Conservation (phyloP, 1,139 yeast species). For the Saccharomyces hybrid region DNA sequence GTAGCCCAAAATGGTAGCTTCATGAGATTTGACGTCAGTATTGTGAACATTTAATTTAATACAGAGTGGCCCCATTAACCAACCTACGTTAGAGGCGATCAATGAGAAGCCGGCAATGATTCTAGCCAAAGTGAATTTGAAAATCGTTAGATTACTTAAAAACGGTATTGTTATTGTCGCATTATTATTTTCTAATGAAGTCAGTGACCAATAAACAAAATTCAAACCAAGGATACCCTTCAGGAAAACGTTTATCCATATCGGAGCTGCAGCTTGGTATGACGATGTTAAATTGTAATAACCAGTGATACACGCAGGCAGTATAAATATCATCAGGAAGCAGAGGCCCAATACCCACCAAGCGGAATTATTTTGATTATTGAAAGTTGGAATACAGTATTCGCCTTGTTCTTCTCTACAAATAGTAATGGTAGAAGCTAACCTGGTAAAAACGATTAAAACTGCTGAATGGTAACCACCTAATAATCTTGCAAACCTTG, state of each 20-base stretch:
- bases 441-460: conserved; percentile 52
- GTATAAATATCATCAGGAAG: conserved; percentile 44
- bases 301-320: conserved; percentile 62
- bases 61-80: conserved; percentile 84
- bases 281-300: conserved; percentile 69
- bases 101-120: conserved; percentile 62
- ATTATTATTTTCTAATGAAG: conserved; percentile 47
- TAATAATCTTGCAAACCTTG: conserved; percentile 33
- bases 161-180: conserved; percentile 32
- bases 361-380: conserved; percentile 41
- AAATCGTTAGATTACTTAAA: conserved; percentile 36
- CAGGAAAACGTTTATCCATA: conserved; percentile 70
- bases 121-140: conserved; percentile 66
- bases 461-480: conserved; percentile 57
- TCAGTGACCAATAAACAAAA: conserved; percentile 74
- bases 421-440: conserved; percentile 55
- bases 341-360: conserved; percentile 56
- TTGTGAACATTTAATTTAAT: conserved; percentile 51
- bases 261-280: conserved; percentile 76
- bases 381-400: conserved; percentile 64
- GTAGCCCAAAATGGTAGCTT: conserved; percentile 61
- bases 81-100: conserved; percentile 70
- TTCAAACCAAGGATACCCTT: conserved; percentile 49
- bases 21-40: conserved; percentile 32
- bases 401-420: conserved; percentile 91